Evolutionary conservation across 2,329 filamentous ascomycete genomes (phyloP).

Genomic region (Ceratocystis eucalypticola): DNA sequence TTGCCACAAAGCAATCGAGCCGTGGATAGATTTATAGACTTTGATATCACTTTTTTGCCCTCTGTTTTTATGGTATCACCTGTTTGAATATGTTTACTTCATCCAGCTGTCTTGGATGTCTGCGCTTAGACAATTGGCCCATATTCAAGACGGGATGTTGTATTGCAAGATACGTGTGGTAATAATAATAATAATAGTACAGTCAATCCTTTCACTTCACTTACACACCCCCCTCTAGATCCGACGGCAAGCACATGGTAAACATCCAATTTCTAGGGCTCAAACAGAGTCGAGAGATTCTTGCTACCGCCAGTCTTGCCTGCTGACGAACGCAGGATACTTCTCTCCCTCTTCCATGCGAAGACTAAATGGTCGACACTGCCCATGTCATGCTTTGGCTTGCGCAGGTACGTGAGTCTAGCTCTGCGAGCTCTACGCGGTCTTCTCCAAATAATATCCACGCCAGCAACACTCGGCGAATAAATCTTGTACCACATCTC

Average conservation of each 20-base stretch:
- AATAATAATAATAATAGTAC: constrained; percentile 15
- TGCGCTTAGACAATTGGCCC: neutral
- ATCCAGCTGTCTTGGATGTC: neutral
- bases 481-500: constrained; percentile 99
- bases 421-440: constrained; percentile 77
- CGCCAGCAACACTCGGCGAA: constrained; percentile 72
- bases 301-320: constrained; percentile 17
- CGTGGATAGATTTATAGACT: constrained; percentile 12
- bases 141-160: constrained; percentile 5
- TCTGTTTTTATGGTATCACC: neutral
- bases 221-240: neutral
- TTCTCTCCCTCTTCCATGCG: constrained; percentile 36
- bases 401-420: constrained; percentile 78
- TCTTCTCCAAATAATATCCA: constrained; percentile 83
- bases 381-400: constrained; percentile 76
- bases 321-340: constrained; percentile 26
- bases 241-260: neutral
- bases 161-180: constrained; percentile 16
- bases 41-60: neutral
- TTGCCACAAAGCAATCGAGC: neutral
- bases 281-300: constrained; percentile 20
- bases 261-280: constrained; percentile 8
- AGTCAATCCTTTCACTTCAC: constrained; percentile 12
- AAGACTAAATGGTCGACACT: constrained; percentile 67
- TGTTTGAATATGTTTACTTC: neutral